Evolutionary conservation across 345 rosid species (phyloP).

Genomic region (Passiflora organensis): DNA sequence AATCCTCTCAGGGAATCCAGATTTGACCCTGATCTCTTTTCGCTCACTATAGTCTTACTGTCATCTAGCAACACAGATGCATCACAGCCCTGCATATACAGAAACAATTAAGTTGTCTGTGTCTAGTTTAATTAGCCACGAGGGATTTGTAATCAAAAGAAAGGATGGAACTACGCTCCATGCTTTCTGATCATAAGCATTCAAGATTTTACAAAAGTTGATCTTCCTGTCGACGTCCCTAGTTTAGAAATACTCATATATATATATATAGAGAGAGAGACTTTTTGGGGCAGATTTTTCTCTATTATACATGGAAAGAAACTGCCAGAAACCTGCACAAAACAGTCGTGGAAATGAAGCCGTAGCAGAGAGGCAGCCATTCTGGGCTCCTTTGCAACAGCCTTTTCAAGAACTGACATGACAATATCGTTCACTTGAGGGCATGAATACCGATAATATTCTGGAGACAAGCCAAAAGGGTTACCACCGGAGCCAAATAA

Average conservation of each 20-base stretch:
- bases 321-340: constrained; percentile 71
- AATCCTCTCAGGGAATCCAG: constrained; percentile 80
- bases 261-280: no score
- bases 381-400: constrained; percentile 57
- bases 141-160: no score
- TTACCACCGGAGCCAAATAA: constrained; percentile 35
- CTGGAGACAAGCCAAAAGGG: constrained; percentile 41
- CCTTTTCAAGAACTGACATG: constrained; percentile 55
- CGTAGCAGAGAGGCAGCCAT: constrained; percentile 82
- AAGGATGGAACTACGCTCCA: no score
- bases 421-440: constrained; percentile 78
- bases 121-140: no score
- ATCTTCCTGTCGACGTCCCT: no score
- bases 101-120: no score
- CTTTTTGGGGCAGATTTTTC: no score
- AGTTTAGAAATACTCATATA: no score
- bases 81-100: constrained; percentile 96
- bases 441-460: constrained; percentile 67
- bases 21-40: constrained; percentile 75
- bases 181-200: no score
- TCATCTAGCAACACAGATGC: constrained; percentile 83
- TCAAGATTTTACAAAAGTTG: no score
- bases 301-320: no score
- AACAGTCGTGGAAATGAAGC: constrained; percentile 97
- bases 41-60: constrained; percentile 48